phyloP scores from a whole-genome alignment of 768 basidiomycete genomes.

The Boletus coccyginus region DNA sequence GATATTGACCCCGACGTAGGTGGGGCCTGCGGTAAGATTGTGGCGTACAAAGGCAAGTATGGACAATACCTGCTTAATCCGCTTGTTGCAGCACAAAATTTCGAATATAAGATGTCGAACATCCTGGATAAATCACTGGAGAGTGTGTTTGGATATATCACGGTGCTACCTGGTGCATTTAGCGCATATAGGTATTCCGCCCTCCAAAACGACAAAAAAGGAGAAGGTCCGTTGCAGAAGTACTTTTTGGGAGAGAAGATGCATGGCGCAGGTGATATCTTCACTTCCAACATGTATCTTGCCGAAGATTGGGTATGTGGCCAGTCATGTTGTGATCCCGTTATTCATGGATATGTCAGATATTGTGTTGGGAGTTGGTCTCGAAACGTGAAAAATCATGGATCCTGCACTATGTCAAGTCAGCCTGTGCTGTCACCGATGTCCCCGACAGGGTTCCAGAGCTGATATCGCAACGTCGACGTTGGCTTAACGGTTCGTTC shows the following conservation, averaged over 20 bases:
- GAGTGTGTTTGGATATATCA: slow-evolving; percentile 90
- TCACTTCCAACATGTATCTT: slow-evolving; percentile 95
- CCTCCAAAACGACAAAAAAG: slow-evolving; percentile 77
- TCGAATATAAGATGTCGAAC: slow-evolving; percentile 93
- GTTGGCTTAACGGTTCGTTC: slow-evolving; percentile 98
- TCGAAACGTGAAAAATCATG: slow-evolving; percentile 89
- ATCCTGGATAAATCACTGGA: slow-evolving; percentile 92
- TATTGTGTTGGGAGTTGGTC: slow-evolving; percentile 96
- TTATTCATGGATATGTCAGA: slow-evolving; percentile 42
- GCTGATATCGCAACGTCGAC: slow-evolving; percentile 89
- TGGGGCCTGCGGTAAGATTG: slow-evolving; percentile 95
- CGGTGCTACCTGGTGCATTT: slow-evolving; percentile 90
- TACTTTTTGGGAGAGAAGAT: slow-evolving; percentile 98
- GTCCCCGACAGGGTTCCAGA: slow-evolving; percentile 96
- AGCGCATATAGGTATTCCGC: slow-evolving; percentile 91
- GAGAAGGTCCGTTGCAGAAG: slow-evolving; percentile 88
- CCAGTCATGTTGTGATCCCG: neutral
- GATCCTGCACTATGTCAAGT: slow-evolving; percentile 96
- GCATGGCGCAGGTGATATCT: slow-evolving; percentile 87
- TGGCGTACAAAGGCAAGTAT: slow-evolving; percentile 84
- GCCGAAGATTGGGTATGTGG: slow-evolving; percentile 76
- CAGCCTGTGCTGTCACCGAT: slow-evolving; percentile 88
- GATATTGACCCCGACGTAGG: slow-evolving; percentile 89
- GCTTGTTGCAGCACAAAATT: slow-evolving; percentile 87
- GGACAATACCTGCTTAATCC: slow-evolving; percentile 81